Evolutionary conservation across 805 yeast species (phyloP).

Genomic region (Yarrowia sp.): DNA sequence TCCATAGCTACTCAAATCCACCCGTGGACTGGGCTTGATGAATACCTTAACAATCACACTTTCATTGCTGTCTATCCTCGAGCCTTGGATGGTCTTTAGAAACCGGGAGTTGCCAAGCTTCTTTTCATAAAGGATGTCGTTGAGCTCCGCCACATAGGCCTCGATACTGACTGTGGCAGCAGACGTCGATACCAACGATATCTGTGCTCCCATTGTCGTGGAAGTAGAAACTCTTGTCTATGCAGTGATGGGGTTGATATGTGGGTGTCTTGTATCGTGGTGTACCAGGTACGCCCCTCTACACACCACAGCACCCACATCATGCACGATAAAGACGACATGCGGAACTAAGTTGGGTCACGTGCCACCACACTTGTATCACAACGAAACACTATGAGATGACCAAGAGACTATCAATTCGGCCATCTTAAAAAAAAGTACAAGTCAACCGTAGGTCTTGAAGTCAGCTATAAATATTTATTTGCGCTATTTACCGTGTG

Average conservation of each 20-base stretch:
- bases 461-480: not conserved
- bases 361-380: not conserved
- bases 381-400: no score
- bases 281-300: not conserved
- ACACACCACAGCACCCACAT: not conserved
- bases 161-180: constrained; percentile 89
- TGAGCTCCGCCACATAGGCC: constrained; percentile 79
- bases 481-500: constrained; percentile 15
- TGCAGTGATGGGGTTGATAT: not conserved
- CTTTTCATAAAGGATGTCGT: constrained; percentile 68
- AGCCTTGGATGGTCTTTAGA: constrained; percentile 77
- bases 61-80: constrained; percentile 58
- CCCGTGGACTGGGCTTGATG: constrained; percentile 60
- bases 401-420: no score
- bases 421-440: no score
- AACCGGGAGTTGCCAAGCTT: constrained; percentile 79
- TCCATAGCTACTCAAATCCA: constrained; percentile 32
- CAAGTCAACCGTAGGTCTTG: no score
- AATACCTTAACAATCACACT: constrained; percentile 74
- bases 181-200: constrained; percentile 82
- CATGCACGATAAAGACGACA: constrained; percentile 21
- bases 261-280: not conserved
- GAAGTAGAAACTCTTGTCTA: not conserved
- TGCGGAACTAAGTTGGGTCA: constrained; percentile 18
- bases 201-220: constrained; percentile 71